phyloP scores from a whole-genome alignment of 805 yeast genomes.

The Spencermartinsiella europaea region DNA sequence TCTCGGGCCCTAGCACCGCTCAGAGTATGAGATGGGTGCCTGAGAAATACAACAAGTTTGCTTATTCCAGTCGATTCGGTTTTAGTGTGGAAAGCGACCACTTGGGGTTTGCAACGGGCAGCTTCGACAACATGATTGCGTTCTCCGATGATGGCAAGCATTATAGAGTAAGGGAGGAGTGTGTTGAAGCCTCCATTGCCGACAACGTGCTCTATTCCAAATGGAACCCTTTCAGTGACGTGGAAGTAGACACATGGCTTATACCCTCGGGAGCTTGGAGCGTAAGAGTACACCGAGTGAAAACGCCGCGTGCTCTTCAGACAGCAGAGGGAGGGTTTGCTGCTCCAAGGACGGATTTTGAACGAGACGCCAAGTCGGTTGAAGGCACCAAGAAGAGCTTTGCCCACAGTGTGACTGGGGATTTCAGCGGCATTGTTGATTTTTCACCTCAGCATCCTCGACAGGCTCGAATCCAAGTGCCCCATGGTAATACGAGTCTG shows the following conservation, averaged over 20 bases:
- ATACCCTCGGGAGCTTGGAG: constrained; percentile 19
- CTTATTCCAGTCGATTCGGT: constrained; percentile 22
- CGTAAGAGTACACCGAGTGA: constrained; percentile 17
- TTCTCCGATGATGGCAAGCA: constrained; percentile 19
- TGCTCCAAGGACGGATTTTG: constrained; percentile 2
- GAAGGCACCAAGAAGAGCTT: not conserved
- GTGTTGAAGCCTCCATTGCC: constrained; percentile 2
- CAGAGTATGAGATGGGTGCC: constrained; percentile 8
- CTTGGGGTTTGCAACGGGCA: constrained; percentile 12
- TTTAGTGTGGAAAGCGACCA: constrained; percentile 18
- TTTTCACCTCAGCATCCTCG: not conserved
- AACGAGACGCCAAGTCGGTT: not conserved
- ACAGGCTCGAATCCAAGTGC: constrained; percentile 7
- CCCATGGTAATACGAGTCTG: constrained; percentile 16
- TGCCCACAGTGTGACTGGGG: not conserved
- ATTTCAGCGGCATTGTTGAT: constrained; percentile 10
- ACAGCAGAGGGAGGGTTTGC: constrained; percentile 21
- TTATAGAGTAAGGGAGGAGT: constrained; percentile 14
- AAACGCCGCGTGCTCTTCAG: constrained; percentile 5
- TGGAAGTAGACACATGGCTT: constrained; percentile 21
- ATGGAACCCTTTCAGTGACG: constrained; percentile 20
- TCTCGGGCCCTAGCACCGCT: constrained; percentile 12
- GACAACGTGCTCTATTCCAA: constrained; percentile 13
- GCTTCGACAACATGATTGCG: constrained; percentile 21
- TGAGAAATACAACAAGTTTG: constrained; percentile 25